Base-by-base conservation (phyloP, 768 basidiomycete species). In the Phlegmacium glaucopus region DNA sequence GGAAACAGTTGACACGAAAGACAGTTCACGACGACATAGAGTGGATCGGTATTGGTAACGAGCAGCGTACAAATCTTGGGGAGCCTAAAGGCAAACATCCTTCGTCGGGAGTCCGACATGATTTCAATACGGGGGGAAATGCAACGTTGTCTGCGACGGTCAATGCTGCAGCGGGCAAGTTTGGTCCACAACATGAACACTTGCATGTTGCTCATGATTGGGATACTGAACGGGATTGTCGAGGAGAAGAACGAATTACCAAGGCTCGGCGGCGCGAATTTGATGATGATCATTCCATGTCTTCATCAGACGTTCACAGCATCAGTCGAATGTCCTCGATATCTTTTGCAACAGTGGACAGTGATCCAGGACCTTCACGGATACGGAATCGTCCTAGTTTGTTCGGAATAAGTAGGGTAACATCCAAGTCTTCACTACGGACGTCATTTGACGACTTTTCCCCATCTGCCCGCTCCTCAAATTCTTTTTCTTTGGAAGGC, bases 261-360 rank as follows among this genome's bases (percentile, higher is more conserved):
- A 94, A 94, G 72, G 87, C 82, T 51, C 79, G 91, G 53, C 79
- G 87, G 61, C 72, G 88, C 61, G 89, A 92, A 57, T 86, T 78
- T 55, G 92, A 94, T 67, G 92, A 93, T 60, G 91, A 92, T 58
- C 90, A 88, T 60, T 94, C 92, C 26, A 87, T 91, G 79, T 91
- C 90, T 45, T 90, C 87, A 25, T 90, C 88, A 39, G 92, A 93
- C 55, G 73, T 93, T 26, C 86, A 86, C 54, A 87, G 83, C 61
- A 71, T 82, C 44, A 78, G 83, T 35, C 81, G 81, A 46, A 78
- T 86, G 73, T 91, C 89, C 6, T 78, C 81, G 28, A 80, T 88
- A 57, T 93, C 90, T 15, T 87, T 88, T 59, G 80, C 84, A 18
- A 88, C 90, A 4, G 87, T 89, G 44, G 89, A 91, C 61, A 90